phyloP scores from a whole-genome alignment of 768 basidiomycete species.

The Cantharellus anzutake region DNA sequence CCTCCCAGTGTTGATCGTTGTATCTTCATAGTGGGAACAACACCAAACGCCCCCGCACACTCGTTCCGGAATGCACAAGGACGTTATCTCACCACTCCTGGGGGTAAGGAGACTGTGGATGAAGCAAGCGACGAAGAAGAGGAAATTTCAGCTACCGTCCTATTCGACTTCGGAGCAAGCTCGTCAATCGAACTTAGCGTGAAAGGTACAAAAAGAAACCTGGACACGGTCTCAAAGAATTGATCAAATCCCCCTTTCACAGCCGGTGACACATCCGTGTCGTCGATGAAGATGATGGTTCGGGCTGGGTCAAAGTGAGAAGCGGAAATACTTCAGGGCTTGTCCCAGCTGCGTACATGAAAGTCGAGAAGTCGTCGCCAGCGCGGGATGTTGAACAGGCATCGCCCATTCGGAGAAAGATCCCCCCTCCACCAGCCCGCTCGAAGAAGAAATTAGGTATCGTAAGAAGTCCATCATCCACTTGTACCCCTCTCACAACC shows the following conservation, averaged over 20 bases:
- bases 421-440: not conserved
- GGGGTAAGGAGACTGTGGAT: not conserved
- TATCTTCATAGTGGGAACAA: not conserved
- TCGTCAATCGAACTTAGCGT: constrained; percentile 62
- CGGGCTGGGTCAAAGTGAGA: constrained; percentile 67
- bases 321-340: constrained; percentile 44
- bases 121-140: too few relatives aligned
- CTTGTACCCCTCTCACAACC: not conserved
- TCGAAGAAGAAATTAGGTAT: too few relatives aligned
- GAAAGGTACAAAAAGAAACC: constrained; percentile 20
- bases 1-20: too few relatives aligned
- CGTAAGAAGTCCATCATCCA: not conserved
- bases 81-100: constrained; percentile 19
- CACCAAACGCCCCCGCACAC: constrained; percentile 35
- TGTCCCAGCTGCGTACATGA: constrained; percentile 70
- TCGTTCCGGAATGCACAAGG: constrained; percentile 10
- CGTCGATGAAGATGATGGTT: constrained; percentile 66
- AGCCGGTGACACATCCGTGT: constrained; percentile 42
- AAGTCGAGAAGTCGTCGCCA: constrained; percentile 17
- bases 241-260: constrained; percentile 11
- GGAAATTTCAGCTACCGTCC: constrained; percentile 31
- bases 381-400: not conserved
- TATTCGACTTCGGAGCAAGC: constrained; percentile 57
- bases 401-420: not conserved
- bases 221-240: too few relatives aligned